Percentiles rank a stretch among this genome's conserved stretches.
phyloP scores from a whole-genome alignment of 257 asterid genomes.

The Perilla frutescens region DNA sequence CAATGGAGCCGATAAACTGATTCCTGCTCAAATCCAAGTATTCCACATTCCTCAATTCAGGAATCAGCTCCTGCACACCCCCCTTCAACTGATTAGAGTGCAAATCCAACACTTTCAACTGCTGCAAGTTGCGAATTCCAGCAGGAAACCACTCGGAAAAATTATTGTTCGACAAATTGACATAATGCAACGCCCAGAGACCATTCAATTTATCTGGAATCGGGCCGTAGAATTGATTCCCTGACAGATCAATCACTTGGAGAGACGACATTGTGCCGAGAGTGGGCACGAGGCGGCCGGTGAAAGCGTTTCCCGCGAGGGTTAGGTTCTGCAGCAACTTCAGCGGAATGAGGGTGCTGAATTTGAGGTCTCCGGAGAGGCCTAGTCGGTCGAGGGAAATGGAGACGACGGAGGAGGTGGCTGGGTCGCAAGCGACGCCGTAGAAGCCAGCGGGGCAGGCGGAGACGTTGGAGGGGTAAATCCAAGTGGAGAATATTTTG shows the following conservation, averaged over 20 bases:
- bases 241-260: constrained; percentile 79
- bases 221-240: constrained; percentile 75
- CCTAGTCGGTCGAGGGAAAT: constrained; percentile 65
- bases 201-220: constrained; percentile 66
- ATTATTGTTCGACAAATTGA: constrained; percentile 68
- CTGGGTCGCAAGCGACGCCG: constrained; percentile 69
- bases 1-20: constrained; percentile 61
- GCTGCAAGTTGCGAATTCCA: constrained; percentile 74
- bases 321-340: constrained; percentile 61
- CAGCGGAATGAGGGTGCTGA: constrained; percentile 64
- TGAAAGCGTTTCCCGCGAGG: constrained; percentile 70
- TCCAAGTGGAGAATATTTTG: constrained; percentile 66
- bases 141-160: constrained; percentile 66
- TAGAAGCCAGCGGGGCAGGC: constrained; percentile 64
- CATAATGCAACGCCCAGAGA: constrained; percentile 68
- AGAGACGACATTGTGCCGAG: constrained; percentile 66
- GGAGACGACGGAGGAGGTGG: constrained; percentile 46
- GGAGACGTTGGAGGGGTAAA: constrained; percentile 40
- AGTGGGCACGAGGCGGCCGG: constrained; percentile 85
- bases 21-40: constrained; percentile 80
- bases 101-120: constrained; percentile 78
- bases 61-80: constrained; percentile 54
- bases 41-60: constrained; percentile 67
- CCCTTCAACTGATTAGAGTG: constrained; percentile 65
- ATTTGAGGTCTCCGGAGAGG: constrained; percentile 73